Evolutionary conservation across 2,329 filamentous ascomycete species (phyloP).

Genomic region (Botrytis galanthina): DNA sequence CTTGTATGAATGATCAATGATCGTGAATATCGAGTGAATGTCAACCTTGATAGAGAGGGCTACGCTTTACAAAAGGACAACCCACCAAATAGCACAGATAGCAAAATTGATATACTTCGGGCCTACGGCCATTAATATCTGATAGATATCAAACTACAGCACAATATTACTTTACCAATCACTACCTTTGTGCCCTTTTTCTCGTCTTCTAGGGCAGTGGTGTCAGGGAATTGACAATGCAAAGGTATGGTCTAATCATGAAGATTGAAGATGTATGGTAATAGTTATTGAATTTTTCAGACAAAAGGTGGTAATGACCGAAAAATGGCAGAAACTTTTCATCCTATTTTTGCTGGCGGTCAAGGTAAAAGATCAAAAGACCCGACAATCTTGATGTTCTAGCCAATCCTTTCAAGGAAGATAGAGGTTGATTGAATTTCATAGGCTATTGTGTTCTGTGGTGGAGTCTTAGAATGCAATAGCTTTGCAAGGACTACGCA

Average conservation of each 20-base stretch:
- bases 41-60: not conserved
- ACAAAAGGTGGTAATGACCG: slow-evolving; percentile 9
- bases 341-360: slow-evolving; percentile 9
- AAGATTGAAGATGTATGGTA: slow-evolving; percentile 16
- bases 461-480: slow-evolving; percentile 6
- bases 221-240: slow-evolving; percentile 9
- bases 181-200: not conserved
- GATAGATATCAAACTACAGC: not conserved
- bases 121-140: not conserved
- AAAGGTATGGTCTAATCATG: slow-evolving; percentile 4
- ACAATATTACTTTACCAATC: slow-evolving; percentile 1
- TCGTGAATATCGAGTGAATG: slow-evolving; percentile 2
- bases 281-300: slow-evolving; percentile 12
- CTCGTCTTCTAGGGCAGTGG: not conserved
- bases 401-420: not conserved
- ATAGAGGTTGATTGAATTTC: not conserved
- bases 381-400: not conserved
- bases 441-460: slow-evolving; percentile 2
- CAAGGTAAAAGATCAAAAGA: slow-evolving; percentile 4
- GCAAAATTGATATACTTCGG: not conserved
- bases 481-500: slow-evolving; percentile 3
- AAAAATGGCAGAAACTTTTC: slow-evolving; percentile 3
- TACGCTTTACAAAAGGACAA: not conserved
- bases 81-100: not conserved
- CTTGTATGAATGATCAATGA: not conserved